A percentile compares a stretch with the other conserved stretches of the same genome.
Evolutionary conservation across 148 eudicot genomes (phyloP).

Genomic region (Vaccinium vitisidaea): DNA sequence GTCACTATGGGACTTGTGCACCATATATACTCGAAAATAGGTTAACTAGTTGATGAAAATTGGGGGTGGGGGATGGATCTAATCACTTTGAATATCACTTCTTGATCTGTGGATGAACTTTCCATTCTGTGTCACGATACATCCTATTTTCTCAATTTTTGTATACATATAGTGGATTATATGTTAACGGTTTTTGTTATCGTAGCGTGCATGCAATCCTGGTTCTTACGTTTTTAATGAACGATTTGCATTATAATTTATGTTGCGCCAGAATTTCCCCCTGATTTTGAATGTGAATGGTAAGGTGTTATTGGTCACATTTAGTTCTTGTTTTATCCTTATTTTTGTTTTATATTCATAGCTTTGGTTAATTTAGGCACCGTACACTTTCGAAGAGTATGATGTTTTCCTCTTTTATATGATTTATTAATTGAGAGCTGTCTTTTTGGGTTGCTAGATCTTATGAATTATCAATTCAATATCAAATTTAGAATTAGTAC

Average conservation of each 20-base stretch:
- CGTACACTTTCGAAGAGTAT: neutral
- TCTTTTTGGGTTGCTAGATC: neutral
- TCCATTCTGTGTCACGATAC: too few relatives aligned
- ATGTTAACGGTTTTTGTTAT: neutral
- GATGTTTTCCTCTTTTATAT: neutral
- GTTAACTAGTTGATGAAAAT: neutral
- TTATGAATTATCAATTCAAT: neutral
- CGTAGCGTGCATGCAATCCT: neutral
- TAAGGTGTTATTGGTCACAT: neutral
- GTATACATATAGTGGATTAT: too few relatives aligned
- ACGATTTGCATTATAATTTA: neutral
- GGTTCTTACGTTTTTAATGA: neutral
- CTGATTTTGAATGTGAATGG: neutral
- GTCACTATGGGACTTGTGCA: neutral
- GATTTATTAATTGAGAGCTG: neutral
- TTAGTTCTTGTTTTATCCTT: neutral
- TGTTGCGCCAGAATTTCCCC: neutral
- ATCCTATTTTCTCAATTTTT: too few relatives aligned
- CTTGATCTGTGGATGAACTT: neutral
- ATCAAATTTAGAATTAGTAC: neutral
- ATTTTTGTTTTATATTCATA: neutral
- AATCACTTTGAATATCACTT: neutral
- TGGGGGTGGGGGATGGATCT: neutral
- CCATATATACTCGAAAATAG: neutral
- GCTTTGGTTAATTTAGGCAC: neutral